Evolutionary conservation across 352 stramenopile genomes (phyloP).

Genomic region (Phytophthora multivora): DNA sequence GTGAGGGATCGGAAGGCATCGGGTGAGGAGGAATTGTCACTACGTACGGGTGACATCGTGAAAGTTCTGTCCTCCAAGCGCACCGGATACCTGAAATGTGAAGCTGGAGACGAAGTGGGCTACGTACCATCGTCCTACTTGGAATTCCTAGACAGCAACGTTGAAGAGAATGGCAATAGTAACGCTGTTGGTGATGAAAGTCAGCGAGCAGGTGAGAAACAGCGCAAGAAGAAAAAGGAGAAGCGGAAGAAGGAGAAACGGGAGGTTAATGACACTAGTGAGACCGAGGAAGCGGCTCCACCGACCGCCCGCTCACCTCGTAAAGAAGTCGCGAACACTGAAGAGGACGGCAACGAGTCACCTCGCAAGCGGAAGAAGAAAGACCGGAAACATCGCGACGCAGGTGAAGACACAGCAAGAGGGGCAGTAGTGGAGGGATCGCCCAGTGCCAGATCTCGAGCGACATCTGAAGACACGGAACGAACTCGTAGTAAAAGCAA

Average conservation of each 20-base stretch:
- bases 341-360: constrained; percentile 41
- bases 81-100: constrained; percentile 84
- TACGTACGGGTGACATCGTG: constrained; percentile 68
- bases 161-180: constrained; percentile 14
- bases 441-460: constrained; percentile 18
- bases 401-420: constrained; percentile 17
- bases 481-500: constrained; percentile 49
- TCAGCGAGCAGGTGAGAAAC: constrained; percentile 48
- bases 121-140: constrained; percentile 87
- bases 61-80: constrained; percentile 79
- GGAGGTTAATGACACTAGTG: constrained; percentile 33
- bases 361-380: constrained; percentile 78
- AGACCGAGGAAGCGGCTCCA: constrained; percentile 41
- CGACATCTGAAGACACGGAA: constrained; percentile 36
- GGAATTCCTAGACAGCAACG: constrained; percentile 68
- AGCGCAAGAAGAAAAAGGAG: constrained; percentile 71
- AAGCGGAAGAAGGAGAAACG: constrained; percentile 54
- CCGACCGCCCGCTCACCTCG: constrained; percentile 39
- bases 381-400: constrained; percentile 45
- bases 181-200: constrained; percentile 23
- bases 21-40: constrained; percentile 72
- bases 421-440: constrained; percentile 10
- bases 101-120: constrained; percentile 67
- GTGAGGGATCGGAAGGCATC: constrained; percentile 78
- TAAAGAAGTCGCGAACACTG: constrained; percentile 40